Evolutionary conservation across 768 basidiomycete species (phyloP).

Genomic region (Phylloporus sp.): DNA sequence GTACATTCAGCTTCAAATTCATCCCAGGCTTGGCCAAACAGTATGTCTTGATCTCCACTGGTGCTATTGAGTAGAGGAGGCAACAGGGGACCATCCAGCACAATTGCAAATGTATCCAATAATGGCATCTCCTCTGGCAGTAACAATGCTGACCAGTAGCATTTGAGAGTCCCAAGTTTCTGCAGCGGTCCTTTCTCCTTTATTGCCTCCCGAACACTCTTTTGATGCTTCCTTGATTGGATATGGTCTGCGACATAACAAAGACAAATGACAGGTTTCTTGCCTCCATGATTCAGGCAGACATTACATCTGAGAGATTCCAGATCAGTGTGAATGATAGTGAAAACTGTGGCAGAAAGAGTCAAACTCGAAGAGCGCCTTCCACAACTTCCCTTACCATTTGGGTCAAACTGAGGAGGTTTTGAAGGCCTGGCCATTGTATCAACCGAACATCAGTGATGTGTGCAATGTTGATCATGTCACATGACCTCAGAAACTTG

Average conservation of each 20-base stretch:
- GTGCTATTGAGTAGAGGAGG: background rate
- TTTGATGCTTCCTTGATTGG: slow-evolving; percentile 1
- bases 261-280: background rate
- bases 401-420: background rate
- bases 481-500: background rate
- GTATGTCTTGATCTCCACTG: background rate
- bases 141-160: background rate
- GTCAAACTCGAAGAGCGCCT: background rate
- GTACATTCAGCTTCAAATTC: slow-evolving; percentile 4
- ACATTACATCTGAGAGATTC: background rate
- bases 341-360: background rate
- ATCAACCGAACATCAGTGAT: no score
- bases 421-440: slow-evolving; percentile 1
- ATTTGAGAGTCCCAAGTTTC: background rate
- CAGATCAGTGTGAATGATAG: background rate
- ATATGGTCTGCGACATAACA: slow-evolving; percentile 3
- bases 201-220: background rate
- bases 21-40: slow-evolving; percentile 4
- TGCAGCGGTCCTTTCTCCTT: background rate
- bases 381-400: background rate
- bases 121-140: background rate
- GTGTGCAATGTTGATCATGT: background rate
- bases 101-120: background rate
- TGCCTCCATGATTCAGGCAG: background rate
- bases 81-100: background rate